Evolutionary conservation across 106 monocot species (phyloP).

Genomic region (Acanthochlamys bracteata): DNA sequence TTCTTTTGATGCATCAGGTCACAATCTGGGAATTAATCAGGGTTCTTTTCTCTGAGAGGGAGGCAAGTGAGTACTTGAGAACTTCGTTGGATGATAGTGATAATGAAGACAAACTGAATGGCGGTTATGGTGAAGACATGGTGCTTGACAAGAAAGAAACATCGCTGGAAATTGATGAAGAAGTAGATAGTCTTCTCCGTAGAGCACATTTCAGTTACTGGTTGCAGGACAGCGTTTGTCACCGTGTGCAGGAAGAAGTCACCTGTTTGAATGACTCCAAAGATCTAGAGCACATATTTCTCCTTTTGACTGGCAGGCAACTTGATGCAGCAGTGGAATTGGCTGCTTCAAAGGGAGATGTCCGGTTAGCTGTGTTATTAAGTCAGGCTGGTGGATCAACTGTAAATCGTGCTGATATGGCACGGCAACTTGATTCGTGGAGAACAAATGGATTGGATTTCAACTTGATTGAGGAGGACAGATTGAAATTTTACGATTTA

Average conservation of each 20-base stretch:
- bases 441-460: conserved; percentile 86
- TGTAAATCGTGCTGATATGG: conserved; percentile 73
- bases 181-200: conserved; percentile 55
- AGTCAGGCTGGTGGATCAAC: conserved; percentile 87
- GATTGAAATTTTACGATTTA: conserved; percentile 74
- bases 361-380: conserved; percentile 67
- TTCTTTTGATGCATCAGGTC: conserved; percentile 79
- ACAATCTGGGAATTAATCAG: conserved; percentile 87
- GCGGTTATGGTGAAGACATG: conserved; percentile 50
- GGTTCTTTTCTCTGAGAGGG: conserved; percentile 76
- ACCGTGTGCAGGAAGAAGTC: conserved; percentile 79
- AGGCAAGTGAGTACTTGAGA: conserved; percentile 21
- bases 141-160: conserved; percentile 59
- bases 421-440: conserved; percentile 72
- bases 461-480: conserved; percentile 67
- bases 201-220: conserved; percentile 93
- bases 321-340: conserved; percentile 79
- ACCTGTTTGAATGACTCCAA: conserved; percentile 53
- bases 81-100: conserved; percentile 18
- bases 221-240: conserved; percentile 88
- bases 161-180: conserved; percentile 50
- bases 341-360: conserved; percentile 83
- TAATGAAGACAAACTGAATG: conserved; percentile 14
- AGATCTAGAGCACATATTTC: conserved; percentile 60
- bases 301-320: conserved; percentile 76